These are phyloP conservation scores for Ceratobasidium sp. DNA, from an alignment of 1,284 basidiomycete species.

Conservation along the genomic window DNA sequence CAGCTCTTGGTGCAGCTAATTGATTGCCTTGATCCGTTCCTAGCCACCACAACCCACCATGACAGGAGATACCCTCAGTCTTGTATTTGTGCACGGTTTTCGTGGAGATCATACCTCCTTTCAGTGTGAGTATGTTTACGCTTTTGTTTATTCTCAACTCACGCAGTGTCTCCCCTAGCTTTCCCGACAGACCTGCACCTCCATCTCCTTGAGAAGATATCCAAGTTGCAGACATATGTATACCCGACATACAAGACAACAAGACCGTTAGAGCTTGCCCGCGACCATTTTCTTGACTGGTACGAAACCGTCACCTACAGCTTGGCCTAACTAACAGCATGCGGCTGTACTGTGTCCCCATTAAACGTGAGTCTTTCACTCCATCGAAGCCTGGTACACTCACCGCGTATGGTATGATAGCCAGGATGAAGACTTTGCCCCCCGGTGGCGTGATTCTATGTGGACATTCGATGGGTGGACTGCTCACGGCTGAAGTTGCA, in stretches of 20 bases:
- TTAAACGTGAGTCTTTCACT: constrained; percentile 1
- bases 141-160: background rate
- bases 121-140: constrained; percentile 52
- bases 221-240: constrained; percentile 62
- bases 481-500: constrained; percentile 27
- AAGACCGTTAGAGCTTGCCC: constrained; percentile 65
- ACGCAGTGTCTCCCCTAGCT: constrained; percentile 45
- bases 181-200: constrained; percentile 68
- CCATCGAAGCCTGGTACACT: background rate
- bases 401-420: background rate
- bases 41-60: constrained; percentile 5
- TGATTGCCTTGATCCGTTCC: background rate
- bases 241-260: constrained; percentile 71
- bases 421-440: constrained; percentile 67
- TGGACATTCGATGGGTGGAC: constrained; percentile 68
- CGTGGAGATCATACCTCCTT: constrained; percentile 60
- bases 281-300: constrained; percentile 68
- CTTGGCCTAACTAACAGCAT: background rate
- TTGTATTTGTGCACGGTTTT: constrained; percentile 69
- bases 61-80: constrained; percentile 57
- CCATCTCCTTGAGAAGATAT: constrained; percentile 58
- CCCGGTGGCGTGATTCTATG: constrained; percentile 68
- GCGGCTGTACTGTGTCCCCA: background rate
- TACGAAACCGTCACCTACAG: constrained; percentile 51
- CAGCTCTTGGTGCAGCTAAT: too few relatives aligned